Evolutionary conservation across 1,284 basidiomycete genomes (phyloP).

Genomic region (Thelephora terrestris): DNA sequence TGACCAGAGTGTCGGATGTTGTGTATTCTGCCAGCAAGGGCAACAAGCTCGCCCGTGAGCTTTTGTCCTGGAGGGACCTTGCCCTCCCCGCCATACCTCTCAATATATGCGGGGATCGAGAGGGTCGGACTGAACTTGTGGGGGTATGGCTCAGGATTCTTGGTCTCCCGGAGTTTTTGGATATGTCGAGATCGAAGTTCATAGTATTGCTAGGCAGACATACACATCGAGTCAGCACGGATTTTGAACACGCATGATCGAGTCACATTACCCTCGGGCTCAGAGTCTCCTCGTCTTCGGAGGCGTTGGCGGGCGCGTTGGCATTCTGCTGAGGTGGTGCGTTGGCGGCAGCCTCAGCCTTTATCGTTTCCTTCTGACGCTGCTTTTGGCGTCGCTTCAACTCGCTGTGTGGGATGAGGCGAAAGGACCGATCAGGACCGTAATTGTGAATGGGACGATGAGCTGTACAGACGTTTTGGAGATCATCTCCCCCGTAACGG

Average conservation of each 20-base stretch:
- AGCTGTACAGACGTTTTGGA: slow-evolving; percentile 57
- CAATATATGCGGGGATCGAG: slow-evolving; percentile 74
- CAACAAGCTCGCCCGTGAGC: slow-evolving; percentile 40
- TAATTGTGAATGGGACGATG: neutral
- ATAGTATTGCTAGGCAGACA: slow-evolving; percentile 77
- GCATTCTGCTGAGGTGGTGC: slow-evolving; percentile 27
- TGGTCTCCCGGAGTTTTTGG: slow-evolving; percentile 76
- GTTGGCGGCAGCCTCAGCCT: slow-evolving; percentile 67
- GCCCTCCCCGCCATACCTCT: slow-evolving; percentile 66
- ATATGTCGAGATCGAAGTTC: slow-evolving; percentile 88
- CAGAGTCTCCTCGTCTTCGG: slow-evolving; percentile 61
- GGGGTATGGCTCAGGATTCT: slow-evolving; percentile 90
- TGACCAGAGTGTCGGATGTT: slow-evolving; percentile 78
- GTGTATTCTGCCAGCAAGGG: slow-evolving; percentile 85
- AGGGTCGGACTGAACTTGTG: slow-evolving; percentile 95
- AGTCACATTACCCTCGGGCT: slow-evolving; percentile 46
- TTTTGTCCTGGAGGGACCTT: slow-evolving; percentile 56
- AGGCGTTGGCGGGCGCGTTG: slow-evolving; percentile 31
- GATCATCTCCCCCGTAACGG: slow-evolving; percentile 88
- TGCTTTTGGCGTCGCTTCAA: slow-evolving; percentile 86
- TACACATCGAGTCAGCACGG: neutral
- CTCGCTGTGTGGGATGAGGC: slow-evolving; percentile 45
- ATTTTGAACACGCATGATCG: neutral
- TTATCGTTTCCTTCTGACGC: slow-evolving; percentile 76
- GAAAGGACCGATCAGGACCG: slow-evolving; percentile 7